A percentile compares a stretch with the other conserved stretches of the same genome.
Conservation (phyloP, 2,329 filamentous ascomycete species). For the Cercospora zeae-maydis region DNA sequence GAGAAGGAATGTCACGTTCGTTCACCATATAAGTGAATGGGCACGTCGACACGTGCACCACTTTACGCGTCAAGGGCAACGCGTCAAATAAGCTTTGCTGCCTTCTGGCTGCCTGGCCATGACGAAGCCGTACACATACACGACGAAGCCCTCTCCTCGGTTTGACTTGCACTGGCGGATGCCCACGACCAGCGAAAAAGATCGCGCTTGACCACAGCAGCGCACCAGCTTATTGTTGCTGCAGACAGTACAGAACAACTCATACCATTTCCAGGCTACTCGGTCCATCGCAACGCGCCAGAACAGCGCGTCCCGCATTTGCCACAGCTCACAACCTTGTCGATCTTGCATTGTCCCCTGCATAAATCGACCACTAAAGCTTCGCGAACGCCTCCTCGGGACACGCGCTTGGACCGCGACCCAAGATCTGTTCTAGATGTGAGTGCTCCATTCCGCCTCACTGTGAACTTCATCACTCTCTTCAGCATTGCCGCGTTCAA, state of each 20-base stretch:
- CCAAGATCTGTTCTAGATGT: constrained; percentile 6
- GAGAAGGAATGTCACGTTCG: not conserved
- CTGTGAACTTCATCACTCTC: not conserved
- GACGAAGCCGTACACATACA: too few relatives aligned
- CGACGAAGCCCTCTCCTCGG: not conserved
- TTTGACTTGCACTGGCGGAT: too few relatives aligned
- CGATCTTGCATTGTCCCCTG: constrained; percentile 8
- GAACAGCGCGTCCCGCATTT: not conserved
- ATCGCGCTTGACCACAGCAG: not conserved
- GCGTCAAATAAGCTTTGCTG: not conserved
- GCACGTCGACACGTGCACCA: not conserved
- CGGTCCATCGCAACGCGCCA: not conserved
- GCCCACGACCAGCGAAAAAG: too few relatives aligned
- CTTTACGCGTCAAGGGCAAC: constrained; percentile 1
- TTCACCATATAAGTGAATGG: not conserved
- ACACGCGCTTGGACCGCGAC: constrained; percentile 8
- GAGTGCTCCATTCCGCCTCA: not conserved
- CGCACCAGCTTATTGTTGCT: not conserved
- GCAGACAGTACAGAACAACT: not conserved
- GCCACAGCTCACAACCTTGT: not conserved
- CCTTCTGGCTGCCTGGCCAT: not conserved
- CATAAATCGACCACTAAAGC: constrained; percentile 7
- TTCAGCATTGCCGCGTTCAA: not conserved
- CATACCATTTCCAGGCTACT: not conserved
- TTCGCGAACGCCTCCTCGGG: not conserved